These are phyloP conservation scores for Puccinia hordei DNA, from an alignment of 1,284 basidiomycete genomes.

Conservation along the genomic window DNA sequence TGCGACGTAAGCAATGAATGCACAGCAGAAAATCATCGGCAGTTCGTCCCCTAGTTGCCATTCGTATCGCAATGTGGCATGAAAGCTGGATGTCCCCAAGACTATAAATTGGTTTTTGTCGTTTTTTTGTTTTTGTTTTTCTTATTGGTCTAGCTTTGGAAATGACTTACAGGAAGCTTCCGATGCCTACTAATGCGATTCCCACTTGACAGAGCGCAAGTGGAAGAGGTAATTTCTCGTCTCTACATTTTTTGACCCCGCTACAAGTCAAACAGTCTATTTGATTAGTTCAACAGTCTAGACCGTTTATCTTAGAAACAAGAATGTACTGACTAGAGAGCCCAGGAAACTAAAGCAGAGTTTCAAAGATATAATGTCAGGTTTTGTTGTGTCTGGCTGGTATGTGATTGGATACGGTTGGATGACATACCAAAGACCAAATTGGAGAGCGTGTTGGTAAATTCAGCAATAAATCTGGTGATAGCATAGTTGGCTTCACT, in stretches of 20 bases:
- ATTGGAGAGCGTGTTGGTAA: slow-evolving; percentile 62
- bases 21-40: slow-evolving; percentile 59
- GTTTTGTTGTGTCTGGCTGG: too few species aligned
- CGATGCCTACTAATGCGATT: slow-evolving; percentile 43
- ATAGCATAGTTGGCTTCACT: slow-evolving; percentile 53
- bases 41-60: slow-evolving; percentile 59
- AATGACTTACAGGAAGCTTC: slow-evolving; percentile 46
- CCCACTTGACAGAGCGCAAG: slow-evolving; percentile 47
- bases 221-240: slow-evolving; percentile 35
- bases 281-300: background rate
- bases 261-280: background rate
- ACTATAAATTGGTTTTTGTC: background rate
- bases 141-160: slow-evolving; percentile 4
- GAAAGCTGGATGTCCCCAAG: slow-evolving; percentile 52
- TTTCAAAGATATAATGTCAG: too few species aligned
- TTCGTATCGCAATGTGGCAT: slow-evolving; percentile 57
- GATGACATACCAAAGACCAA: slow-evolving; percentile 60
- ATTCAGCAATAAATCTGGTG: slow-evolving; percentile 60
- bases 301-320: background rate
- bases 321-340: background rate
- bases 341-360: slow-evolving; percentile 35
- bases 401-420: background rate
- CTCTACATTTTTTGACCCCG: slow-evolving; percentile 35
- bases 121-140: too few species aligned
- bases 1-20: slow-evolving; percentile 55